A percentile compares a stretch with the other conserved stretches of the same genome.
phyloP scores from a whole-genome alignment of 192 early-diverging fungal species.

The Mortierella claussenii region DNA sequence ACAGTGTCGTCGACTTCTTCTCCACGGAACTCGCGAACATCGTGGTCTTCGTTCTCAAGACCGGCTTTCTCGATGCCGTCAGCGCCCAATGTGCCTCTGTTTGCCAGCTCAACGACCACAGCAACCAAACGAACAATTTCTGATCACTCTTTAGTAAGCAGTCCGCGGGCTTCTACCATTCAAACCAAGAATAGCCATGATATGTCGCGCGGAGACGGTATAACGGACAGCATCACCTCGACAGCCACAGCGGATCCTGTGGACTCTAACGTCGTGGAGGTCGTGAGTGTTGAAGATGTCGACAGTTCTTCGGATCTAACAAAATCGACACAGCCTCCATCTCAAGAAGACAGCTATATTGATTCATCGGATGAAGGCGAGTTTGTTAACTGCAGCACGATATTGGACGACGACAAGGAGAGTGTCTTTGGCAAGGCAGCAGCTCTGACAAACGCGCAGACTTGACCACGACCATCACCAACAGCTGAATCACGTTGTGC shows the following conservation, averaged over 20 bases:
- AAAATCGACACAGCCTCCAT: too few species aligned
- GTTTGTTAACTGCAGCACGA: slow-evolving; percentile 16
- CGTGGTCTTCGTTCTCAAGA: slow-evolving; percentile 30
- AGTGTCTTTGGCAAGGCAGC: background rate
- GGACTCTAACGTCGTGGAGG: too few species aligned
- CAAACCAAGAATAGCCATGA: too few species aligned
- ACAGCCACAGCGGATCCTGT: too few species aligned
- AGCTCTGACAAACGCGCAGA: too few species aligned
- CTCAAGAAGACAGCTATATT: background rate
- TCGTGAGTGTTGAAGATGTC: too few species aligned
- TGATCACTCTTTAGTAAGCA: background rate
- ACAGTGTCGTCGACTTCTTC: slow-evolving; percentile 9
- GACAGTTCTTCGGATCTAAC: too few species aligned
- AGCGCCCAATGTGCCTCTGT: slow-evolving; percentile 31
- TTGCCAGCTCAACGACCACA: background rate
- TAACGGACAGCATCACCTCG: too few species aligned
- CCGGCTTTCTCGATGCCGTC: slow-evolving; percentile 40
- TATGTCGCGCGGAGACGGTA: too few species aligned
- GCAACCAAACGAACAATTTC: background rate
- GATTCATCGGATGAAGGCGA: slow-evolving; percentile 18
- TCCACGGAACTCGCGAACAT: slow-evolving; percentile 16
- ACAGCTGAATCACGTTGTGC: too few species aligned
- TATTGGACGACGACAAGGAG: slow-evolving; percentile 7
- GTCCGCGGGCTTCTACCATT: slow-evolving; percentile 3
- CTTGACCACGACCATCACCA: too few species aligned